A percentile compares a stretch with the other conserved stretches of the same genome.
Evolutionary conservation across 2,329 filamentous ascomycete species (phyloP).

Genomic region (Myriosclerotinia duriaeana): DNA sequence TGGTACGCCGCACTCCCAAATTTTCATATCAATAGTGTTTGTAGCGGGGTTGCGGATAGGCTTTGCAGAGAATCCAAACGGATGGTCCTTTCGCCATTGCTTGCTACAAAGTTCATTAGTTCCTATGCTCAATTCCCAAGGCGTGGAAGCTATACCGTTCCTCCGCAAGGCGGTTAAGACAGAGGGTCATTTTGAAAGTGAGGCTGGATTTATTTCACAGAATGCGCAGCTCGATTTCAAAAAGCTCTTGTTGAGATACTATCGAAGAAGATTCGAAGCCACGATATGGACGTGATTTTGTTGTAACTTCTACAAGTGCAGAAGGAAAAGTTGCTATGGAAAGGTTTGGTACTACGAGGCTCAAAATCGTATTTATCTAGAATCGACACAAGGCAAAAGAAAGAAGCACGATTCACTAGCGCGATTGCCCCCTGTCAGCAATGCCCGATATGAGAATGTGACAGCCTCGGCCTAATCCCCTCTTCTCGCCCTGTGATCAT

Average conservation of each 20-base stretch:
- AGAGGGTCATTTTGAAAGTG: constrained; percentile 69
- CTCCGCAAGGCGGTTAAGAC: constrained; percentile 82
- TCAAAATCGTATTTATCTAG: constrained; percentile 19
- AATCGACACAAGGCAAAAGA: constrained; percentile 19
- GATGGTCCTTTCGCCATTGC: constrained; percentile 95
- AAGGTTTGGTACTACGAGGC: constrained; percentile 18
- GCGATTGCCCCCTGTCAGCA: constrained; percentile 1
- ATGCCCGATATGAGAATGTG: constrained; percentile 14
- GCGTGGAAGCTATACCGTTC: constrained; percentile 48
- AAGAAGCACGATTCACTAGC: constrained; percentile 18
- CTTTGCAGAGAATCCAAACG: constrained; percentile 95
- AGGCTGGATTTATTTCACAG: constrained; percentile 11
- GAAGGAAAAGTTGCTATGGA: constrained; percentile 12
- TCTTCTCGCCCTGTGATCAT: neutral
- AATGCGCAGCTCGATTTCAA: neutral
- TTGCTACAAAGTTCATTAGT: constrained; percentile 49
- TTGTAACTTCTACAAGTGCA: neutral
- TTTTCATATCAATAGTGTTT: constrained; percentile 86
- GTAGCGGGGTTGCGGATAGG: constrained; percentile 70
- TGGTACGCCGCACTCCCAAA: constrained; percentile 94
- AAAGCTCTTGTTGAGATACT: neutral
- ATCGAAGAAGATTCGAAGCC: neutral
- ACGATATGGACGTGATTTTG: neutral
- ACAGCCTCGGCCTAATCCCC: constrained; percentile 20
- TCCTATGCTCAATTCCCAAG: neutral